Base-by-base conservation (phyloP, 2,329 filamentous ascomycete species). In the Zymoseptoria tritici region DNA sequence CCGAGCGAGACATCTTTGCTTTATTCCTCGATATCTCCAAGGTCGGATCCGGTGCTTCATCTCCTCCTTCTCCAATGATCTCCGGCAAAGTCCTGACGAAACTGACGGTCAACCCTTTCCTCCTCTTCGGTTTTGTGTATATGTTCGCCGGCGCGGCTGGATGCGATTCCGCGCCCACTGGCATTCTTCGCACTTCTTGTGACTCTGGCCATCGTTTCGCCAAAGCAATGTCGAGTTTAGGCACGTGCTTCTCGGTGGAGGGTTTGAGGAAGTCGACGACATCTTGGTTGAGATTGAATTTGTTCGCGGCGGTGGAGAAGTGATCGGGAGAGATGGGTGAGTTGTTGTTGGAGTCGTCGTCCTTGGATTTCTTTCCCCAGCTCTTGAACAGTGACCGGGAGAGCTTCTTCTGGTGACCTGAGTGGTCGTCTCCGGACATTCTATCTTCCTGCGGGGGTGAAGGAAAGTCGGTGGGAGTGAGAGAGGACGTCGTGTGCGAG, bases 31-130 rank as follows among this genome's bases (percentile, higher is more conserved):
- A 86, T 57, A 96, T 87, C 70, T 94, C 88, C 20, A 85, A 78
- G 1, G 86, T 83, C 1, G 89, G 89, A 8, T 82, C 77, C 57
- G 89, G 85, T 57, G 88, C 87, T 73, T 96, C 91, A 70, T 97
- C 93, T 36, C 93, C 93, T 60, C 93, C 93, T 74, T 93, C 87
- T 53, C 93, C 93, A 70, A 97, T 97, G 62, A 96, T 76, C 53
- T 91, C 88, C 6, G 92, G 91, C 57, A 82, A 80, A 9, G 81
- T 82, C 66, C 89, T 85, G 56, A 82, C 83, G 69, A 97, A 97
- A 58, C 81, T 84, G 42, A 97, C 92, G 4, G 78, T 78, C 62
- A 94, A 78, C 9, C 88, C 88, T 73, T 90, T 89, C 70, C 82
- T 84, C 57, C 76, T 78, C 67, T 77, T 72, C 66, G 67, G 74